These are phyloP conservation scores for Saccharomyces pastorianus DNA, from an alignment of 1,139 yeast species.

Conservation along the genomic window DNA sequence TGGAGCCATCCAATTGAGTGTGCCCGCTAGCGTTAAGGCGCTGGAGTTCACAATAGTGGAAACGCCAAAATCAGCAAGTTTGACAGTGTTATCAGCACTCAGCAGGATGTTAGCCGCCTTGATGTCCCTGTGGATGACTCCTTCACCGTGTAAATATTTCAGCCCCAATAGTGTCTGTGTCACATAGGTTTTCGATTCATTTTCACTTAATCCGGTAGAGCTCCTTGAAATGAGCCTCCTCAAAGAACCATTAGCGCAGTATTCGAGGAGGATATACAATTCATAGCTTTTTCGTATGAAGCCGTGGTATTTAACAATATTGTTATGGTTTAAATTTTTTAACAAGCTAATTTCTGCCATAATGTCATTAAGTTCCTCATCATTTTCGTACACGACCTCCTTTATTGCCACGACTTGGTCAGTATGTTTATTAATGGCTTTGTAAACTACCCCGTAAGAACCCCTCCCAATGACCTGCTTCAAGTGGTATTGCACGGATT, in stretches of 20 bases:
- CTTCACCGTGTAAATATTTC: conserved; percentile 71
- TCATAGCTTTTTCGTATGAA: conserved; percentile 63
- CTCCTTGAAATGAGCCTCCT: conserved; percentile 53
- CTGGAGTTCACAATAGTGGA: conserved; percentile 79
- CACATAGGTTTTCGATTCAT: conserved; percentile 50
- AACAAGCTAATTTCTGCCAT: conserved; percentile 85
- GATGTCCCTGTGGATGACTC: conserved; percentile 89
- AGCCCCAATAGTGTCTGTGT: conserved; percentile 71
- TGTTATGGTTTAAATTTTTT: conserved; percentile 72
- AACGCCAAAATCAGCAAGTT: conserved; percentile 94
- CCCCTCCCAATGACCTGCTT: conserved; percentile 67
- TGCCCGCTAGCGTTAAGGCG: conserved; percentile 80
- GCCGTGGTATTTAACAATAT: conserved; percentile 86
- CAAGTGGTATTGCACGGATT: conserved; percentile 48
- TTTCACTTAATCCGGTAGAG: conserved; percentile 44
- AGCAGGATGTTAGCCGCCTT: conserved; percentile 90
- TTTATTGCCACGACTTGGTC: conserved; percentile 78
- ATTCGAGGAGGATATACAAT: conserved; percentile 69
- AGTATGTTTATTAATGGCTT: conserved; percentile 56
- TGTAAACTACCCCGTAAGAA: conserved; percentile 69
- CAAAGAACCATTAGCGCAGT: conserved; percentile 81
- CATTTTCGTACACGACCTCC: conserved; percentile 56
- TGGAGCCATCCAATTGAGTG: conserved; percentile 99
- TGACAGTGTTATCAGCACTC: conserved; percentile 74
- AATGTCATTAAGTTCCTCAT: conserved; percentile 45